These are phyloP conservation scores for Erysimum cheiri DNA, from an alignment of 441 rosid genomes.

Conservation along the genomic window DNA sequence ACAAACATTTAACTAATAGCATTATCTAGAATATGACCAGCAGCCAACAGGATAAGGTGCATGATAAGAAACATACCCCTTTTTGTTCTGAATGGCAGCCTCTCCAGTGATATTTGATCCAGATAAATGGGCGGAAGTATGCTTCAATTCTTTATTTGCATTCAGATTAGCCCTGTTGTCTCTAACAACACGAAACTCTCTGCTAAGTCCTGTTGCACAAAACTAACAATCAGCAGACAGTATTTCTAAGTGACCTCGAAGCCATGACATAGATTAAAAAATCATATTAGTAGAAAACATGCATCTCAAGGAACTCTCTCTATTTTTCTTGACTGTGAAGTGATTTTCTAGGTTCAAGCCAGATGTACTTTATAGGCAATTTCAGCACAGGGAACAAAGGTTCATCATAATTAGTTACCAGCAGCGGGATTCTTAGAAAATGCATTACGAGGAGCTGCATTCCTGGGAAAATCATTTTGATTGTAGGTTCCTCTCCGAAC, in stretches of 20 bases:
- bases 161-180: slow-evolving; percentile 72
- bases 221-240: slow-evolving; percentile 13
- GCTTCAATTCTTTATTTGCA: slow-evolving; percentile 51
- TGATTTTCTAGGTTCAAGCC: neutral
- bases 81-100: slow-evolving; percentile 44
- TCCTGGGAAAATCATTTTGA: slow-evolving; percentile 51
- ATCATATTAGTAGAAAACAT: neutral
- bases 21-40: neutral
- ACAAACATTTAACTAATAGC: neutral
- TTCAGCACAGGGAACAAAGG: slow-evolving; percentile 2
- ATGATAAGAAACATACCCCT: slow-evolving; percentile 51
- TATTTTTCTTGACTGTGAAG: neutral
- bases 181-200: slow-evolving; percentile 82
- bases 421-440: slow-evolving; percentile 10
- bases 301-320: neutral
- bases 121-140: slow-evolving; percentile 47
- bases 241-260: neutral
- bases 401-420: slow-evolving; percentile 34
- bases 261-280: slow-evolving; percentile 3
- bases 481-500: slow-evolving; percentile 55
- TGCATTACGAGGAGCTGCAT: slow-evolving; percentile 15
- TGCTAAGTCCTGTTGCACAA: slow-evolving; percentile 50
- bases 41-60: neutral
- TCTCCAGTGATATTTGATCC: slow-evolving; percentile 46
- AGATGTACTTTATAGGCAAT: neutral